Base-by-base conservation (phyloP, 116 monocot genomes). In the Cymodocea nodosa region DNA sequence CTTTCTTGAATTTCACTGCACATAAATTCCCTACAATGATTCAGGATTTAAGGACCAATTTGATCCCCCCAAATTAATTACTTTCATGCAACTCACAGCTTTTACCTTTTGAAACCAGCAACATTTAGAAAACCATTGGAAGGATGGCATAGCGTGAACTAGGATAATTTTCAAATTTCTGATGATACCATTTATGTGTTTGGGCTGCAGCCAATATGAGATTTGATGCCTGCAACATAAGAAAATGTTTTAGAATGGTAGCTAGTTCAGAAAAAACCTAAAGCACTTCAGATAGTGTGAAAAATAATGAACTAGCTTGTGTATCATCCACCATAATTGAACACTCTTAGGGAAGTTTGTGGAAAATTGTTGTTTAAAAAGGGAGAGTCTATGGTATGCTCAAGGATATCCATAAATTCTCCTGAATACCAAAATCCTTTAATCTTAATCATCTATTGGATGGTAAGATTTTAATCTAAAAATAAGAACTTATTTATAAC, bases 181-280 rank as follows among this genome's bases (percentile, higher is more conserved):
- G 76, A 15, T 63, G 76, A 36, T 95, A 95, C 95, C 95, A 95
- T 53, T 63, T 78, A 35, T 95, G 95, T 24, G 87, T 87, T 75
- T 95, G 77, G 51, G 76, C 79, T 58, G 95, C 90, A 63, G 80
- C 87, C 82, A 90, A 83, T n/a, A 64, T 56, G 10, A 90, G 80
- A 76, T 95, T 95, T 60, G 83, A 63, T 54, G 83, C 83, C 94
- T 89, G 82, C 24, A 73, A 18, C 56, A 52, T 68, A 30, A 71
- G 35, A 50, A 7, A 66, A 52, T 24, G 0, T 39, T 62, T 65
- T 12, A 14, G n/a, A 64, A 64, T 44, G 64, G 15, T 1, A n/a
- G 11, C 9, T 49, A 6, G 11, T 49, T 22, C 22, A 64, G 6
- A 22, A 14, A 19, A 49, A 23, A n/a, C 51, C n/a, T 11, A 66